A percentile compares a stretch with the other conserved stretches of the same genome.
Evolutionary conservation across 2,329 filamentous ascomycete genomes (phyloP).

Genomic region (Thielaviopsis punctulata): DNA sequence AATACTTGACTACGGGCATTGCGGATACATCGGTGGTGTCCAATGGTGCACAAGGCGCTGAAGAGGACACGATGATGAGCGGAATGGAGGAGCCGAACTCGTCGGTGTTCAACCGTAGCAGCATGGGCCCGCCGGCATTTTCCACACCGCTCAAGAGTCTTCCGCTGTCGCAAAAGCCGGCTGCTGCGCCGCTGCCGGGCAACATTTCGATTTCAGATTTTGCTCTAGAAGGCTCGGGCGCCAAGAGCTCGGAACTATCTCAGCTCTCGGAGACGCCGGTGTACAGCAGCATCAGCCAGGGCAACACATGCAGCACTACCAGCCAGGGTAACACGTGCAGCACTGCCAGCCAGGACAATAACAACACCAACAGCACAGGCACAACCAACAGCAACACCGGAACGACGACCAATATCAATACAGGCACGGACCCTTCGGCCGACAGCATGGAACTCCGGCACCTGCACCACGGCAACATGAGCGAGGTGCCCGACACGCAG

Average conservation of each 20-base stretch:
- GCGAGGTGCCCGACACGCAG: neutral
- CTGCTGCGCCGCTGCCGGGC: constrained; percentile 37
- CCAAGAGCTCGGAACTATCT: constrained; percentile 68
- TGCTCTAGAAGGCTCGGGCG: constrained; percentile 79
- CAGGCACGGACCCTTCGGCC: neutral
- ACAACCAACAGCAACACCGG: neutral
- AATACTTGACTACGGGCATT: constrained; percentile 25
- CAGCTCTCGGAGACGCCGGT: constrained; percentile 15
- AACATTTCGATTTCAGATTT: constrained; percentile 41
- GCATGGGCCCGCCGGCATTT: neutral
- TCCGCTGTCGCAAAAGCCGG: constrained; percentile 48
- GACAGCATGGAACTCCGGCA: neutral
- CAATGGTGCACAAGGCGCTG: constrained; percentile 19
- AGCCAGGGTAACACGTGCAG: constrained; percentile 24
- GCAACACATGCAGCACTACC: constrained; percentile 25
- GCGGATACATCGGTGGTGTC: constrained; percentile 36
- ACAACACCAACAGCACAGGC: constrained; percentile 23
- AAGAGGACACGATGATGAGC: constrained; percentile 45
- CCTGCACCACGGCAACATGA: neutral
- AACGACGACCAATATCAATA: too few relatives aligned
- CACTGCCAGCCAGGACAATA: constrained; percentile 36
- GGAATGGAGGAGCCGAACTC: constrained; percentile 32
- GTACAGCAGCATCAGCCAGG: constrained; percentile 42
- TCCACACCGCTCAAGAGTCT: constrained; percentile 25
- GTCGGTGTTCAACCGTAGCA: constrained; percentile 11